Evolutionary conservation across 2,329 filamentous ascomycete genomes (phyloP).

Genomic region (Camptophora hylomeconis): DNA sequence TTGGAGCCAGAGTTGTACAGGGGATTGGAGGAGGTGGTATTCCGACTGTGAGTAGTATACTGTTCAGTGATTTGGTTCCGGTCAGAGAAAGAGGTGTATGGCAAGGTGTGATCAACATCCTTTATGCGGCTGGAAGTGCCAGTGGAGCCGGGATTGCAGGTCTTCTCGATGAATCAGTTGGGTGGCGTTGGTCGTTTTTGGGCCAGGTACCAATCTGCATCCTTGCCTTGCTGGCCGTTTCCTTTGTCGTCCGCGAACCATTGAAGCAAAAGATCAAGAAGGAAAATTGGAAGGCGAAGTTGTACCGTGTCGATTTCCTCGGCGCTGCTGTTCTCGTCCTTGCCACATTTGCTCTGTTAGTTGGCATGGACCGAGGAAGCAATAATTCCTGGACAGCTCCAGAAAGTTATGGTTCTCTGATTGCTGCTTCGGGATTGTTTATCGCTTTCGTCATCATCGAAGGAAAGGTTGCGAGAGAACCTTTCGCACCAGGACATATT

Average conservation of each 20-base stretch:
- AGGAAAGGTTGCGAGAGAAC: slow-evolving; percentile 51
- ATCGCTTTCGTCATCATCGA: slow-evolving; percentile 57
- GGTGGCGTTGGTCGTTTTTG: slow-evolving; percentile 67
- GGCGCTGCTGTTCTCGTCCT: slow-evolving; percentile 55
- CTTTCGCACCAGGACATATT: slow-evolving; percentile 62
- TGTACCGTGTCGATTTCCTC: slow-evolving; percentile 58
- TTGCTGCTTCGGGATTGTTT: slow-evolving; percentile 46
- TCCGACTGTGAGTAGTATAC: slow-evolving; percentile 52
- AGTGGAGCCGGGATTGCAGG: slow-evolving; percentile 60
- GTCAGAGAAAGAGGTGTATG: slow-evolving; percentile 57
- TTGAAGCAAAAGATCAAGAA: slow-evolving; percentile 40
- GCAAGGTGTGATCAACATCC: slow-evolving; percentile 62
- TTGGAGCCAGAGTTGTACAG: slow-evolving; percentile 43
- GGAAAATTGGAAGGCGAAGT: slow-evolving; percentile 51
- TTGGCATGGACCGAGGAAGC: slow-evolving; percentile 60
- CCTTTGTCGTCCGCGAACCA: slow-evolving; percentile 49
- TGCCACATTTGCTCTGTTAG: slow-evolving; percentile 52
- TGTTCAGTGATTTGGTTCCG: slow-evolving; percentile 39
- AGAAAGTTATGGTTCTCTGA: slow-evolving; percentile 45
- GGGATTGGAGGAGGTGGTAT: slow-evolving; percentile 74
- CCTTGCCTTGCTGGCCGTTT: slow-evolving; percentile 51
- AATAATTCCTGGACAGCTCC: slow-evolving; percentile 55
- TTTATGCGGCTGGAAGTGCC: slow-evolving; percentile 54
- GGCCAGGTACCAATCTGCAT: slow-evolving; percentile 56
- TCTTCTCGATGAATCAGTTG: slow-evolving; percentile 54